Conservation (phyloP, 2,329 filamentous ascomycete species). For the Didymella lethalis region DNA sequence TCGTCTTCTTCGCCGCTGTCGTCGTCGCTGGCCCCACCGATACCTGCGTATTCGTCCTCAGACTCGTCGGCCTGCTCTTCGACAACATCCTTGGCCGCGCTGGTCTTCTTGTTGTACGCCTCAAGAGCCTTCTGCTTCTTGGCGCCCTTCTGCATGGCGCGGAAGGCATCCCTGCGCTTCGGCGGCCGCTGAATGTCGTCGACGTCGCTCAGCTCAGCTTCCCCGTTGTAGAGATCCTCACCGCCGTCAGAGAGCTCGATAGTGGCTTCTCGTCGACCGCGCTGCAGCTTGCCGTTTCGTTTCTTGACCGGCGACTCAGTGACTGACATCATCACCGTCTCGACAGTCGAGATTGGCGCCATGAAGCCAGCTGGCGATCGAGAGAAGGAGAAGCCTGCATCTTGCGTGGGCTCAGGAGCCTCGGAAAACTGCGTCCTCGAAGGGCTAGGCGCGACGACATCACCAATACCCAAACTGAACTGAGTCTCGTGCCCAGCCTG, state of each 20-base stretch:
- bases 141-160: constrained; percentile 72
- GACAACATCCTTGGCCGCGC: constrained; percentile 82
- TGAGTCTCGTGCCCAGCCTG: constrained; percentile 31
- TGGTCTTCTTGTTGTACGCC: constrained; percentile 82
- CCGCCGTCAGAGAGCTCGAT: constrained; percentile 57
- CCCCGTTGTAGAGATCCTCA: constrained; percentile 46
- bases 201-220: constrained; percentile 32
- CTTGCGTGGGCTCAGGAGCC: constrained; percentile 79
- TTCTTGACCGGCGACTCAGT: constrained; percentile 72
- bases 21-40: constrained; percentile 90
- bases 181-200: constrained; percentile 44
- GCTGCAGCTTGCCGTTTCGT: constrained; percentile 66
- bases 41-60: constrained; percentile 95
- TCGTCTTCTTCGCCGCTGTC: constrained; percentile 78
- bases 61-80: constrained; percentile 96
- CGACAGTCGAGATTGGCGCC: constrained; percentile 72
- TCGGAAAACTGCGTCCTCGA: constrained; percentile 71
- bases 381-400: constrained; percentile 76
- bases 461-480: constrained; percentile 47
- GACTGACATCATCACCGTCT: constrained; percentile 67
- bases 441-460: constrained; percentile 46
- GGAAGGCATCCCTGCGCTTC: constrained; percentile 67
- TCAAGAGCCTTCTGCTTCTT: constrained; percentile 60
- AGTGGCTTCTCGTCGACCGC: constrained; percentile 50
- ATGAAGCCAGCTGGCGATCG: constrained; percentile 70